Base-by-base conservation (phyloP, 2,329 filamentous ascomycete species). In the Alternaria gansuensis region DNA sequence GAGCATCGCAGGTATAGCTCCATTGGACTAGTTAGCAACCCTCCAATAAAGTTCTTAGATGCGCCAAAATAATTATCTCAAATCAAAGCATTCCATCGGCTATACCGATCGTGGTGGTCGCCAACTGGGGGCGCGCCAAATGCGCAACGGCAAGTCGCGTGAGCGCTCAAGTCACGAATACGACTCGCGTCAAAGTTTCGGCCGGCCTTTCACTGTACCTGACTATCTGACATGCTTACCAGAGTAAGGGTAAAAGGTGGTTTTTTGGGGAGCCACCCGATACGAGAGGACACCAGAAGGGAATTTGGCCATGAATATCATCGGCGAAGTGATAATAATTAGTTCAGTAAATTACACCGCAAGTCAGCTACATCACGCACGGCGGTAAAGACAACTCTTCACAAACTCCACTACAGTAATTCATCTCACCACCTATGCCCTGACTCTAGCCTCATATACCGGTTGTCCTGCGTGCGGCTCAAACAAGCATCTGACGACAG, bases 401-500 rank as follows among this genome's bases (percentile, higher is more conserved):
- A 36, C 31, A 13, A 36, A 46, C 24, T 45, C 28, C 5, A 31
- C 33, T n/a, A 48, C 5, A 40, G 49, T 55, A 41, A 21, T 28
- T 9, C 28, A 36, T 39, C 24, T n/a, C 46, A 26, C n/a, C 17
- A 43, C 46, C 58, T 46, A 46, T 54, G 59, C 48, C 43, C 26
- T 43, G 26, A 54, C 48, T 46, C 49, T 45, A 41, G 59, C 41
- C 54, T 59, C 44, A 57, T 36, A 54, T 62, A 61, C 45, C 51
- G 52, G 54, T 57, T 54, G 63, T 63, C 45, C 58, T 69, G 64
- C 63, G 67, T 74, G 74, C 63, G 71, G 72, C 74, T 76, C 71
- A 68, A 62, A 69, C 68, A 75, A 75, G 70, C 67, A 69, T 77
- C 73, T 76, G 67, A 77, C 73, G 72, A 73, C 72, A 75, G 69